A percentile compares a stretch with the other conserved stretches of the same genome.
Evolutionary conservation across 2,329 filamentous ascomycete species (phyloP).

Genomic region (Arthrinium phaeospermum): DNA sequence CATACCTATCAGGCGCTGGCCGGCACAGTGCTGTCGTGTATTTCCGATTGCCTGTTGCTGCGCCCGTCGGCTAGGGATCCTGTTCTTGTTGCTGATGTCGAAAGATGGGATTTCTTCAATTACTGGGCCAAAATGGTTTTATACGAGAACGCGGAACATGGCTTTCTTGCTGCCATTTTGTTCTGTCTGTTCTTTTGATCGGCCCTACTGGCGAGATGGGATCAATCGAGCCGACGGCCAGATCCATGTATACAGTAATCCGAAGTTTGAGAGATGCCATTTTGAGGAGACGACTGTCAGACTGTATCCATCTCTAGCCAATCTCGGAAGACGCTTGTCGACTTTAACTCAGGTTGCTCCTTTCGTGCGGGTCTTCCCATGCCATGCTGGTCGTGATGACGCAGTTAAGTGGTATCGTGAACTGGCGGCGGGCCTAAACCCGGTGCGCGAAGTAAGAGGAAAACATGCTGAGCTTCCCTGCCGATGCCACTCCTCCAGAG

Average conservation of each 20-base stretch:
- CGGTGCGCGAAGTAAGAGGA: not conserved
- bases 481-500: not conserved
- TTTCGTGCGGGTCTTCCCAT: constrained; percentile 15
- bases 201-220: constrained; percentile 12
- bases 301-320: not conserved
- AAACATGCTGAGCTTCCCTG: not conserved
- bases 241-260: constrained; percentile 9
- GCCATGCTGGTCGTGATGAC: not conserved
- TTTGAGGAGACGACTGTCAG: not conserved
- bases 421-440: not conserved
- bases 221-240: constrained; percentile 12
- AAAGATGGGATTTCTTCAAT: constrained; percentile 2
- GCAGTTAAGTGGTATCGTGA: constrained; percentile 6
- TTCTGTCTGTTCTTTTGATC: not conserved
- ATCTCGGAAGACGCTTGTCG: constrained; percentile 6
- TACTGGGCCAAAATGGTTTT: not conserved
- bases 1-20: not conserved
- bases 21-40: not conserved
- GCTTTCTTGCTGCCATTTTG: not conserved
- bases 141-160: not conserved
- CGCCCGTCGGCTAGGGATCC: not conserved
- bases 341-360: not conserved
- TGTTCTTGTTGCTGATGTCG: not conserved
- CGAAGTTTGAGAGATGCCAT: constrained; percentile 2
- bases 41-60: not conserved